These are phyloP conservation scores for Candida oleophila DNA, from an alignment of 805 yeast species.

Conservation along the genomic window DNA sequence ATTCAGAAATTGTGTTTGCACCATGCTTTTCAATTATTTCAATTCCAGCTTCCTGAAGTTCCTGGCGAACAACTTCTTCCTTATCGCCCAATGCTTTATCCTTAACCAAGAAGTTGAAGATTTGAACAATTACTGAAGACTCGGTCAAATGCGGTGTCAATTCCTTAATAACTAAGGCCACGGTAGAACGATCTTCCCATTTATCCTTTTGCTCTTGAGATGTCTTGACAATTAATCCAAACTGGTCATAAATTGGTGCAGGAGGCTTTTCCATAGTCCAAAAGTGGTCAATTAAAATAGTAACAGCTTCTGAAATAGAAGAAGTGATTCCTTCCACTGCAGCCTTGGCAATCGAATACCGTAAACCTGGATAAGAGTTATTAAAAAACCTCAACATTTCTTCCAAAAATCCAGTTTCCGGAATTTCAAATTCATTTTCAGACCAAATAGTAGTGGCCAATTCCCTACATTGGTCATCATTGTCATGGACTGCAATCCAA, in stretches of 20 bases:
- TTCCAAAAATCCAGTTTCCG: conserved; percentile 37
- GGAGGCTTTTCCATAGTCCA: conserved; percentile 66
- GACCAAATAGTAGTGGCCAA: conserved; percentile 83
- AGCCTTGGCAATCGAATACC: conserved; percentile 72
- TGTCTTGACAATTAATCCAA: conserved; percentile 70
- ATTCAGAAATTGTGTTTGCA: conserved; percentile 58
- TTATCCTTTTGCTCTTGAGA: conserved; percentile 63
- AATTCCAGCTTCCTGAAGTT: conserved; percentile 87
- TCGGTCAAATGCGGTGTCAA: conserved; percentile 47
- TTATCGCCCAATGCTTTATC: conserved; percentile 72
- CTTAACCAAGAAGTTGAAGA: conserved; percentile 61
- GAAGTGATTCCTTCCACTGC: conserved; percentile 38
- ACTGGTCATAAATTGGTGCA: conserved; percentile 72
- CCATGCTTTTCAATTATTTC: conserved; percentile 69
- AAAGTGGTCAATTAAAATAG: conserved; percentile 54
- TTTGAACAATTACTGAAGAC: conserved; percentile 39
- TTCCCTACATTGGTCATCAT: conserved; percentile 57
- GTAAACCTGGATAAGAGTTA: conserved; percentile 60
- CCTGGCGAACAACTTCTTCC: conserved; percentile 70
- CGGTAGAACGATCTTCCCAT: conserved; percentile 85
- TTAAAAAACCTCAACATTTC: conserved; percentile 52
- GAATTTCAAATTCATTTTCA: conserved; percentile 61
- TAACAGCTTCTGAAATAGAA: conserved; percentile 17
- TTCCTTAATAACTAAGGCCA: conserved; percentile 64
- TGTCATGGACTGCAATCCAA: conserved; percentile 77